Conservation (phyloP, 1,284 basidiomycete genomes). For the Peniophora sp. region DNA sequence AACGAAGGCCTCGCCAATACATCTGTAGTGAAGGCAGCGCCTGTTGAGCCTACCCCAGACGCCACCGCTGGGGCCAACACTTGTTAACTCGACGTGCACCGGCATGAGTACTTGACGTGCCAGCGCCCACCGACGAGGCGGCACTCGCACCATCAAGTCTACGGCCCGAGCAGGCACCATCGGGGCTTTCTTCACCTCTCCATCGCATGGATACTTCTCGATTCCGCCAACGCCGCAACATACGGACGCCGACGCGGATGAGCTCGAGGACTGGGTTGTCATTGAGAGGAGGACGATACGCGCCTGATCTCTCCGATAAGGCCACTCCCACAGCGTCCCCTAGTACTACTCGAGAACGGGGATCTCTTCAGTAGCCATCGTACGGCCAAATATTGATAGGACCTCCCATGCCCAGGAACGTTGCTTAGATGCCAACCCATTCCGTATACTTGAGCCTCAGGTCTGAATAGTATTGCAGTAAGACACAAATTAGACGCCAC, state of each 20-base stretch:
- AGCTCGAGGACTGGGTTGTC: neutral
- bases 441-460: too few relatives aligned
- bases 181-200: too few relatives aligned
- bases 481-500: too few relatives aligned
- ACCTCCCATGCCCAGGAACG: too few relatives aligned
- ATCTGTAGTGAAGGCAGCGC: neutral
- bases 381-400: too few relatives aligned
- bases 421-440: too few relatives aligned
- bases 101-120: neutral
- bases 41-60: too few relatives aligned
- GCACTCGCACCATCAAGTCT: neutral
- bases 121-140: neutral
- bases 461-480: too few relatives aligned
- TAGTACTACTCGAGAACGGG: too few relatives aligned
- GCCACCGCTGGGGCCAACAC: neutral
- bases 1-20: too few relatives aligned
- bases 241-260: neutral
- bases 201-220: conserved; percentile 10
- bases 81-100: too few relatives aligned
- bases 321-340: neutral
- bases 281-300: conserved; percentile 3
- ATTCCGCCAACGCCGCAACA: conserved; percentile 6
- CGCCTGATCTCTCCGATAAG: neutral
- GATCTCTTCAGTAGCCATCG: too few relatives aligned
- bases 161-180: neutral